Evolutionary conservation across 805 yeast genomes (phyloP), one percentile per base, ranked within the genome.

Genomic region (Barnettozyma populi): DNA sequence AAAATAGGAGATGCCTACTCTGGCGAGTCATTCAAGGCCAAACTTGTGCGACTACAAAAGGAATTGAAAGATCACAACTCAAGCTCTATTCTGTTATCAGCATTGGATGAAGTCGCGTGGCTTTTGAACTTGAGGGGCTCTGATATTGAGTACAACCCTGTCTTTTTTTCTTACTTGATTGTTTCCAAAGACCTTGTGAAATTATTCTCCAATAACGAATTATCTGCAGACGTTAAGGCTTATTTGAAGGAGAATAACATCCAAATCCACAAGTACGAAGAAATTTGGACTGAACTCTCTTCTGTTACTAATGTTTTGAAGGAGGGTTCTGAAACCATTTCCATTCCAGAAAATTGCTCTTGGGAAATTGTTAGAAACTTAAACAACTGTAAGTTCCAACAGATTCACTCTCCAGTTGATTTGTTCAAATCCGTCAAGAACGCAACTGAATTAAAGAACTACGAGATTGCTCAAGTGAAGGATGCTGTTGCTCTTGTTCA

Each of bases 91-190:
- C 69, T 90, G 13, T 71, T 87, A 3, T 73, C 81, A n/a, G 81
- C 90, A 1, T 67, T 90, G 45, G 97, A 92, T 68, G 96, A 90
- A 56, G 79, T 90, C 52, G 94, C 96, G 7, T 90, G 97, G 97
- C 67, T 90, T 38, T 76, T 90, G 61, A 92, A 92, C 61, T 68
- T 92, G 47, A 79, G 99, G 53, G 87, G 90, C 5, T 77, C 75
- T 20, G 98, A 92, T 63, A 83, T 92, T 49, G 83, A 82, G 5
- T 92, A 76, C 62, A 84, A 84, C 59, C 97, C 98, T 0, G 92
- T 90, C 2, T 94, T 92, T 63, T 89, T 81, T 66, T 72, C 90
- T 8, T 78, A 78, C 52, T 57, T 75, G 41, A 64, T 83, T 10
- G 70, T 83, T 27, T 67, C 76, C 16, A 68, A 60, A 11, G 67